Evolutionary conservation across 768 basidiomycete species (phyloP), one percentile per base, ranked within the genome.

Genomic region (Sutorius australiensis): DNA sequence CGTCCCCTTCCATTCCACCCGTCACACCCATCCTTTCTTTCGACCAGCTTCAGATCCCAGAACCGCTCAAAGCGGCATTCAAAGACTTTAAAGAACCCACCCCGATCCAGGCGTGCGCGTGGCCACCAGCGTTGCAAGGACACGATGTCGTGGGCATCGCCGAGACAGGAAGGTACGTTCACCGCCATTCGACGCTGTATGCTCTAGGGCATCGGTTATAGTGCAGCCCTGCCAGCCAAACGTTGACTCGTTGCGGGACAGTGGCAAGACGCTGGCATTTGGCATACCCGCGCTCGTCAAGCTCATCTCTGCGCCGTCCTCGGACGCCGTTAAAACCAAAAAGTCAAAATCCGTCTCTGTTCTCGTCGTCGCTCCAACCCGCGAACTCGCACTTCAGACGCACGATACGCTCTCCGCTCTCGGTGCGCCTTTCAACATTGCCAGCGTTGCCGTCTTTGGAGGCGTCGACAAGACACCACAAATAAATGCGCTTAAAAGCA

Each of bases 181-280:
- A 17, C 24, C 7, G 30, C 17, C 17, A 9, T 16, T 14, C 16
- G 33, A 24, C 54, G 19, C 46, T 36, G 28, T 48, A 38, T 34
- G 31, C 53, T 50, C 43, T 41, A 21, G 40, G 4, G 46, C 54
- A 41, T 33, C 16, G 19, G 34, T 19, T 12, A 34, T 31, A 44
- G 33, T 17, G n/a, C 1, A 9, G 2, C n/a, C 36, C 21, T 6
- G 7, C 12, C 16, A 10, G 1, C 19, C 30, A 0, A 43, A 28
- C 9, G 30, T 34, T 58, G 21, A 57, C 46, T 16, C 1, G 28
- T 40, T 39, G 21, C 24, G 38, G 60, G 56, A 43, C 58, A 92
- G 91, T 64, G 97, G 97, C 13, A 99, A 99, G 75, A 99, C 97
- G 0, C 80, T 98, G 14, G 91, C 93, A 1, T 99, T 99, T 65